Evolutionary conservation across 1,284 basidiomycete species (phyloP).

Genomic region (Pterulicium gracile): DNA sequence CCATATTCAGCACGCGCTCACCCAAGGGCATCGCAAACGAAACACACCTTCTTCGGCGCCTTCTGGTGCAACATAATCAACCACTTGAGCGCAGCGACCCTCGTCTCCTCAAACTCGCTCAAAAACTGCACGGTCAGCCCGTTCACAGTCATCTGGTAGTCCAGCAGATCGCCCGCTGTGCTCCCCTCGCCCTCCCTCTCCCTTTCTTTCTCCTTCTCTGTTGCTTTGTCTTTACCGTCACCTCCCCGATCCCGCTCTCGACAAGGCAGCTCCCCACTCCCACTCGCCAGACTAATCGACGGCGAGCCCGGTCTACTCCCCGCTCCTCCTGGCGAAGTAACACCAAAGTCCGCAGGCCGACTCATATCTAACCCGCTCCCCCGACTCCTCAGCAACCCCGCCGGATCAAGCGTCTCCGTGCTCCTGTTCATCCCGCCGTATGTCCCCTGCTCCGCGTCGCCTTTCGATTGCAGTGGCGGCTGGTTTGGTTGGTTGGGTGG

Average conservation of each 20-base stretch:
- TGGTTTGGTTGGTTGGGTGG: no score
- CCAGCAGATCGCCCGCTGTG: constrained; percentile 59
- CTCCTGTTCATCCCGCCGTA: background rate
- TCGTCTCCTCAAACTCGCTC: constrained; percentile 93
- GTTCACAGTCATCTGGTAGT: constrained; percentile 88
- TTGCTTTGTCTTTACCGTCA: background rate
- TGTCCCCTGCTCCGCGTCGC: no score
- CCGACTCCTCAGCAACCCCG: background rate
- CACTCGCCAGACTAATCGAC: no score
- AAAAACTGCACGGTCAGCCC: constrained; percentile 89
- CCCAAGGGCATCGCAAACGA: constrained; percentile 1
- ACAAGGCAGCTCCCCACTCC: background rate
- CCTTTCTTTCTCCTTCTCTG: background rate
- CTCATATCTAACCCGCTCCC: background rate
- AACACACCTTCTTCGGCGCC: constrained; percentile 78
- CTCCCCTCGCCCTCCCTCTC: background rate
- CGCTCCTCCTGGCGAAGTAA: background rate
- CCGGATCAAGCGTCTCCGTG: background rate
- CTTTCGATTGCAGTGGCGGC: no score
- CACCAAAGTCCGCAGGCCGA: background rate
- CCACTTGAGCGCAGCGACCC: constrained; percentile 96
- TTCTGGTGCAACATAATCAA: constrained; percentile 98
- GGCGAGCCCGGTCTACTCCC: background rate
- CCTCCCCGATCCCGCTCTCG: no score
- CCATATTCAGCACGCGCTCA: background rate